These are phyloP conservation scores for Nitzschia palea DNA, from an alignment of 108 stramenopile genomes.

Conservation along the genomic window DNA sequence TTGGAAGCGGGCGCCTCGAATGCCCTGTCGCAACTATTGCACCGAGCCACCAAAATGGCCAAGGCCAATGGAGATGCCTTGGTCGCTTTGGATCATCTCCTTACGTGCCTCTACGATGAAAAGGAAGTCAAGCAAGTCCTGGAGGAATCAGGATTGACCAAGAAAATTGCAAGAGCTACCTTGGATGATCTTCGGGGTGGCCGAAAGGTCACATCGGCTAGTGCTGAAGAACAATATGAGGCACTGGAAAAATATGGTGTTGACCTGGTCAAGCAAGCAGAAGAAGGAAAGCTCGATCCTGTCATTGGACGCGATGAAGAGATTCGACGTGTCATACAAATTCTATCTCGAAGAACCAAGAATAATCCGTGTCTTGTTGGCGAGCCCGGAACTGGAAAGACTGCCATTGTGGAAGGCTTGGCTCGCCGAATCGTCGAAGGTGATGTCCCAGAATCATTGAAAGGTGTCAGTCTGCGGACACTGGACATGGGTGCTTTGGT, in stretches of 20 bases:
- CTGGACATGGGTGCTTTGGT: conserved; percentile 96
- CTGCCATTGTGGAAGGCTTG: conserved; percentile 95
- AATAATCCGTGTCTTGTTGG: conserved; percentile 96
- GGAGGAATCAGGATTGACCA: conserved; percentile 56
- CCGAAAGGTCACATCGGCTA: conserved; percentile 62
- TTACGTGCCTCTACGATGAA: conserved; percentile 74
- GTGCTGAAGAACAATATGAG: conserved; percentile 72
- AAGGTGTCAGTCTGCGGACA: conserved; percentile 80
- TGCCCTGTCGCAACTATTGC: conserved; percentile 52
- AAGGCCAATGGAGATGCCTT: conserved; percentile 81
- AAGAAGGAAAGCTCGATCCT: conserved; percentile 94
- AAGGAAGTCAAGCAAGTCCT: conserved; percentile 49
- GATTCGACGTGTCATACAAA: conserved; percentile 89
- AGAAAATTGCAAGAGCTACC: conserved; percentile 55
- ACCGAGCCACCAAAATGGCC: conserved; percentile 58
- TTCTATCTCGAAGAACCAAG: conserved; percentile 95
- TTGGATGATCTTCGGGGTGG: conserved; percentile 71
- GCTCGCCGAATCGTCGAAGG: conserved; percentile 92
- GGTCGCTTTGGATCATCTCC: conserved; percentile 74
- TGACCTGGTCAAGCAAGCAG: conserved; percentile 78
- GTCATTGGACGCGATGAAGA: conserved; percentile 98
- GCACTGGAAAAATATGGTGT: conserved; percentile 60
- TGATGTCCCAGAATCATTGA: conserved; percentile 93
- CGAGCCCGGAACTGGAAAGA: conserved; percentile 95
- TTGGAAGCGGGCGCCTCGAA: conserved; percentile 59